phyloP scores from a whole-genome alignment of 306 rosid species.

The Parietaria judaica region DNA sequence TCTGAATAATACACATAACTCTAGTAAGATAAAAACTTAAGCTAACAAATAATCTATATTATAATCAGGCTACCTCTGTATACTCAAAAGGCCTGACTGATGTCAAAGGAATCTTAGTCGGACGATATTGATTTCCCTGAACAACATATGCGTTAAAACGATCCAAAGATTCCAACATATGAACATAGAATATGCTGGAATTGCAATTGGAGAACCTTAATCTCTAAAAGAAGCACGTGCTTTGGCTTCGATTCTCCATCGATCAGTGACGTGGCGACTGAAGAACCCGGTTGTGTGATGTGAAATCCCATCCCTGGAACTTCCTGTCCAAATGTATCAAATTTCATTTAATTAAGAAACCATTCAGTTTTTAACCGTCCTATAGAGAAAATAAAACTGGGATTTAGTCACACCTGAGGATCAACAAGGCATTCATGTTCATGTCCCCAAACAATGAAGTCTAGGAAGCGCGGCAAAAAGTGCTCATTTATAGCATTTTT shows the following conservation, averaged over 20 bases:
- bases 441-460: conserved; percentile 98
- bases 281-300: conserved; percentile 97
- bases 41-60: too few species aligned
- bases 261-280: conserved; percentile 96
- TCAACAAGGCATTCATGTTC: conserved; percentile 97
- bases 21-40: too few species aligned
- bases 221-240: conserved; percentile 88
- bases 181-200: conserved; percentile 8
- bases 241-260: conserved; percentile 99
- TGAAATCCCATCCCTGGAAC: conserved; percentile 99
- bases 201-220: conserved; percentile 54
- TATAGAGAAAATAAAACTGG: too few species aligned
- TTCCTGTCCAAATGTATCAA: conserved; percentile 55
- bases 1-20: too few species aligned
- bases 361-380: background rate
- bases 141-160: conserved; percentile 17
- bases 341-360: conserved; percentile 12
- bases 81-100: conserved; percentile 96
- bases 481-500: conserved; percentile 98
- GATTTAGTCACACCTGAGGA: conserved; percentile 56
- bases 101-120: conserved; percentile 84
- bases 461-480: conserved; percentile 85
- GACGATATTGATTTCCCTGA: conserved; percentile 95
- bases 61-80: conserved; percentile 51
- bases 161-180: too few species aligned